Evolutionary conservation across 371 early-diverging fungal species (phyloP), one percentile per base, ranked within the genome.

Genomic region (Catenaria anguillulae): DNA sequence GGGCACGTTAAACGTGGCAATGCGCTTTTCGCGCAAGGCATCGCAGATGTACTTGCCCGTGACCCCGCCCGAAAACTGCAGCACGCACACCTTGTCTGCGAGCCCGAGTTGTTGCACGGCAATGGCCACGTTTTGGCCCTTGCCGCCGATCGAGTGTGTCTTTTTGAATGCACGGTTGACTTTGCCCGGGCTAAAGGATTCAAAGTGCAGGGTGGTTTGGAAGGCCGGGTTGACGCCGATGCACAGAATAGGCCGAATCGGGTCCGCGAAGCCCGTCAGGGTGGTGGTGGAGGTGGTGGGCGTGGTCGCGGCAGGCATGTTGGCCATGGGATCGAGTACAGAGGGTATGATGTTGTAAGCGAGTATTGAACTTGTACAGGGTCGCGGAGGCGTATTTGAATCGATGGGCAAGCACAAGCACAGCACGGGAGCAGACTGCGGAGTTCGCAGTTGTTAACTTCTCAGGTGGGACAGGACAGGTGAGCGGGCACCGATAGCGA

Each of bases 91-190:
- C 17, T 50, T 50, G 31, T 50, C 31, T 26, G 52, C 52, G 15
- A 10, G 10, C 0, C 52, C 52, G 15, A 50, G 31, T 6, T 50
- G 52, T 31, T 50, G 33, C 13, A 31, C 50, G 23, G 45, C 24
- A 13, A 33, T 26, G 37, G 31, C 42, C 4, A 55, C 59, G 33
- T 26, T 26, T 21, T 58, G 43, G 8, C 73, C 76, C 64, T 75
- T 75, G 46, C 76, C 76, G 19, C 76, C 75, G 21, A 75, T 60
- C 26, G 71, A 69, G 61, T 73, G 66, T 33, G 69, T 66, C 36
- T 74, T 73, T 42, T 62, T 43, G 46, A 52, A 43, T 17, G 73
- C 76, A 2, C 76, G 66, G 56, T 75, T 75, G 24, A 75, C 76
- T 0, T 71, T 36, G 56, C 68, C 71, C 2, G 61, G 50, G 1